These are phyloP conservation scores for Cephalotrichum gorgonifer DNA, from an alignment of 2,329 filamentous ascomycete genomes.

Conservation along the genomic window DNA sequence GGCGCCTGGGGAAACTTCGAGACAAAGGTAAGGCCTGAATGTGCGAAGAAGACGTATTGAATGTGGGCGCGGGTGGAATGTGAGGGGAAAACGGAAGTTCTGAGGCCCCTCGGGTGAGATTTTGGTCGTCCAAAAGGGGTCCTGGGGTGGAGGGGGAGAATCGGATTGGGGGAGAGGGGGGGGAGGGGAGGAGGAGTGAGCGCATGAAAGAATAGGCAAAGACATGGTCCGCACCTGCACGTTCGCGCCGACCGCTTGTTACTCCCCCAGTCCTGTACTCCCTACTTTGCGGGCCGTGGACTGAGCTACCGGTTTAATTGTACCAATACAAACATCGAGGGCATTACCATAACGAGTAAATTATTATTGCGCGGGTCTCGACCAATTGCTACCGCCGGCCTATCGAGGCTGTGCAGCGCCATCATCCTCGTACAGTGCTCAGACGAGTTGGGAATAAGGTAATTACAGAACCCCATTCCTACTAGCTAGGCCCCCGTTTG, in stretches of 20 bases:
- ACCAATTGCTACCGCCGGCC: neutral
- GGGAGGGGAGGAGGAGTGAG: too few relatives aligned
- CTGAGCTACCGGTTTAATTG: neutral
- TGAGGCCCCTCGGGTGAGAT: neutral
- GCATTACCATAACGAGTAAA: neutral
- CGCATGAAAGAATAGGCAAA: too few relatives aligned
- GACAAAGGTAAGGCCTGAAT: too few relatives aligned
- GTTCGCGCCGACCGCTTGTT: neutral
- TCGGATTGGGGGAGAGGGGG: neutral
- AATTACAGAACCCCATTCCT: too few relatives aligned
- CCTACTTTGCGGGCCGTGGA: neutral
- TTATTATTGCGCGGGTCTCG: neutral
- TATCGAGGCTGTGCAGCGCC: constrained; percentile 3
- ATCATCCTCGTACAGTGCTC: constrained; percentile 1
- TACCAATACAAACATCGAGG: neutral
- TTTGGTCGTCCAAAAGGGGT: neutral
- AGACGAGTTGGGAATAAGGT: too few relatives aligned
- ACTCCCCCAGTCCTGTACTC: neutral
- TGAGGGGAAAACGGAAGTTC: neutral
- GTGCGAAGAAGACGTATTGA: too few relatives aligned
- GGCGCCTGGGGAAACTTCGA: too few relatives aligned
- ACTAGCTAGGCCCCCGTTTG: too few relatives aligned
- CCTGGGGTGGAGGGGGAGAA: neutral
- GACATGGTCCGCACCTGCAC: too few relatives aligned
- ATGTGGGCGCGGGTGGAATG: neutral